Evolutionary conservation across 2,329 filamentous ascomycete genomes (phyloP), one percentile per base, ranked within the genome.

Genomic region (Cryphonectria parasitica): DNA sequence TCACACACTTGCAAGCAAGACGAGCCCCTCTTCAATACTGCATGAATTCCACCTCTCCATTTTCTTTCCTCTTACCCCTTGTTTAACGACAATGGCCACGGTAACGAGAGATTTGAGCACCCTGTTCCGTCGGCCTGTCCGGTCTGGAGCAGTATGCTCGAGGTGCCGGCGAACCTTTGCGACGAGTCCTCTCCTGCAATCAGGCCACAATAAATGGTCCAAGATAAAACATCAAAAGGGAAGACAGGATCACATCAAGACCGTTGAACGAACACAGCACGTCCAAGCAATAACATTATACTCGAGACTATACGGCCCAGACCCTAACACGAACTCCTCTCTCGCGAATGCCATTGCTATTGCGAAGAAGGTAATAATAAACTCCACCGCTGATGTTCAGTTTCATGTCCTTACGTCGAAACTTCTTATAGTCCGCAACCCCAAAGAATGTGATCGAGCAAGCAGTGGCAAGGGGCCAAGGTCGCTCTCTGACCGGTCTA

Each of bases 171-270:
- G 87, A 68, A 77, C 79, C 49, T 85, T 91, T 71, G 79, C 79
- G 69, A 83, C 83, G 22, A 85, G 83, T 22, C 74, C 84, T 11
- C 70, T 76, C 10, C 77, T 81, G 19, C 81, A 82, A 72, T 90
- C 91, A 34, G 94, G 94, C 19, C 94, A 97, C 82, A 97, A 91
- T 81, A 92, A 94, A 79, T 99, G 96, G 96, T 94, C 94, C 70
- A 97, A 96, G 77, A 98, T 98, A 82, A 93, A 91, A 78, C 96
- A 98, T 80, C 94, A 96, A 80, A 99, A 99, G 81, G 94, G 91
- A 66, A 93, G 91, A 73, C 92, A 91, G 70, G 96, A 99, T 80
- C 87, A 87, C 71, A 90, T 91, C 75, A 97, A 95, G 81, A 93
- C 90, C 81, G 87, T 87, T 60, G 86, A 91, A 75, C 90, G 94